Evolutionary conservation across 2,329 filamentous ascomycete genomes (phyloP).

Genomic region (Alternaria metachromatica): DNA sequence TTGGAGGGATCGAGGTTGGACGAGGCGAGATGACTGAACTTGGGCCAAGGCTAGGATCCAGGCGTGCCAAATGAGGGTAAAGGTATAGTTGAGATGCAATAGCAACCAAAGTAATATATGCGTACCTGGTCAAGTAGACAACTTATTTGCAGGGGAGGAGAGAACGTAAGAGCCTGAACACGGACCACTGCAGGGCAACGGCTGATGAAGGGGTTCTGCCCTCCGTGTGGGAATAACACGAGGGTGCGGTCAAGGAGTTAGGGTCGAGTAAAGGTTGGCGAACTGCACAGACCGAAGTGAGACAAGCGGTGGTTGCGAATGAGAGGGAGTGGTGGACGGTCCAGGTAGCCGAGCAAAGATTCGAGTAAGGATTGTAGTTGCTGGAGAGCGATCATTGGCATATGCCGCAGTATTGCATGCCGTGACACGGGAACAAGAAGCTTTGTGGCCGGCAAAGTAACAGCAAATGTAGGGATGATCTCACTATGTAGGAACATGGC

Average conservation of each 20-base stretch:
- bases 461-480: conserved; percentile 43
- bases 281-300: conserved; percentile 24
- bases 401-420: conserved; percentile 33
- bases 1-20: conserved; percentile 14
- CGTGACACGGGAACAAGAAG: conserved; percentile 30
- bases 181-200: conserved; percentile 30
- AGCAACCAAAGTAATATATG: conserved; percentile 38
- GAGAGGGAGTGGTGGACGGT: neutral
- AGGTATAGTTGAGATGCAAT: conserved; percentile 30
- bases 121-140: conserved; percentile 40
- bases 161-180: conserved; percentile 33
- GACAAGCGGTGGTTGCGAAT: conserved; percentile 12
- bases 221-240: conserved; percentile 34
- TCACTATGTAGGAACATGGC: conserved; percentile 41
- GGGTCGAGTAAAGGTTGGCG: conserved; percentile 22
- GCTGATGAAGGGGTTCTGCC: conserved; percentile 33
- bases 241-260: conserved; percentile 29
- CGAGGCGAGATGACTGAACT: conserved; percentile 15
- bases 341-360: conserved; percentile 1
- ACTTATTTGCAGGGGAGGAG: conserved; percentile 29
- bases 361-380: conserved; percentile 5
- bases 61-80: conserved; percentile 13
- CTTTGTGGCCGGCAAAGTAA: conserved; percentile 34
- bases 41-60: conserved; percentile 3
- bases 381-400: conserved; percentile 16